phyloP scores from a whole-genome alignment of 2,329 filamentous ascomycete species.

The Cladosporium sp. region DNA sequence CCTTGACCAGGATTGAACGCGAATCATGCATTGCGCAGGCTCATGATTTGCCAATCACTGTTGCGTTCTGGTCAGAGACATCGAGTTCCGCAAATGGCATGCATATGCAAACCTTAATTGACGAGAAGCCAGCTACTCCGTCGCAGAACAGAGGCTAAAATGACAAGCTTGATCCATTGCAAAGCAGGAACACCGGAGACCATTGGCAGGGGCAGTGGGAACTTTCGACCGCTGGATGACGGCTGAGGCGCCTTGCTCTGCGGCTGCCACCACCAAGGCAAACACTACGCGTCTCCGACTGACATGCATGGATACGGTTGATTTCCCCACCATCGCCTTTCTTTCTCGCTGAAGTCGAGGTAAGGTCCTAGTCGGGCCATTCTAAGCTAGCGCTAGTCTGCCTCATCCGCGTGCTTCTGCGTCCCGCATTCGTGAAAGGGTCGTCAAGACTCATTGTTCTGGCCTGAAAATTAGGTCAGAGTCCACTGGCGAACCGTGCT shows the following conservation, averaged over 20 bases:
- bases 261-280: conserved; percentile 12
- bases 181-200: conserved; percentile 11
- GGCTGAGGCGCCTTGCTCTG: conserved; percentile 8
- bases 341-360: neutral
- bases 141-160: conserved; percentile 1
- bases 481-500: conserved; percentile 6
- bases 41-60: neutral
- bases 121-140: neutral
- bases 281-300: conserved; percentile 12
- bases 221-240: neutral
- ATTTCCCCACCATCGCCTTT: neutral
- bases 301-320: conserved; percentile 13
- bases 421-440: conserved; percentile 1
- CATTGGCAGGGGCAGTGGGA: conserved; percentile 5
- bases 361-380: conserved; percentile 2
- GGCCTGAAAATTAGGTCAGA: neutral
- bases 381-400: conserved; percentile 7
- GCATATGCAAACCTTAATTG: neutral
- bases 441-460: conserved; percentile 11
- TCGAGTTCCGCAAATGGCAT: neutral
- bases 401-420: neutral
- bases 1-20: neutral
- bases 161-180: conserved; percentile 8
- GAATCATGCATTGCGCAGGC: neutral
- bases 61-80: neutral